These are phyloP conservation scores for Incumbomyces lentus DNA, from an alignment of 2,329 filamentous ascomycete genomes.

Conservation along the genomic window DNA sequence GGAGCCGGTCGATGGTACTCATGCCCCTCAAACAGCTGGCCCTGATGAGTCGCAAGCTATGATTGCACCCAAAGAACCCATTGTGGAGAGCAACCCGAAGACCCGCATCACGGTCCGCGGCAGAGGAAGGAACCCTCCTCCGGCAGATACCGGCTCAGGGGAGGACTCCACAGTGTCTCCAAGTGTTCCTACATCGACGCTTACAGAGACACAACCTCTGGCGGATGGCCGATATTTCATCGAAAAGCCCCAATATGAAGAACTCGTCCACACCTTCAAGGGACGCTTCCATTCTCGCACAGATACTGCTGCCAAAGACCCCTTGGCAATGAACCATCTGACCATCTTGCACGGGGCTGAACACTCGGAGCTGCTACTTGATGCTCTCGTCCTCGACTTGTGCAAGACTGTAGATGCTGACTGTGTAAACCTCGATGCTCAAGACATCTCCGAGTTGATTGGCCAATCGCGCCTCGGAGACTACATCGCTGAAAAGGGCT, in stretches of 20 bases:
- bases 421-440: constrained; percentile 34
- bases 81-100: neutral
- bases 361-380: constrained; percentile 45
- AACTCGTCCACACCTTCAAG: constrained; percentile 16
- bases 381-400: constrained; percentile 52
- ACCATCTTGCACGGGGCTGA: constrained; percentile 50
- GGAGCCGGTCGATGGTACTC: neutral
- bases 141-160: neutral
- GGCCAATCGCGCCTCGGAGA: constrained; percentile 7
- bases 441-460: constrained; percentile 36
- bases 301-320: constrained; percentile 27
- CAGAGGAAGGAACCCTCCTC: neutral
- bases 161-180: neutral
- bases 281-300: constrained; percentile 13
- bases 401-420: constrained; percentile 46
- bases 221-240: constrained; percentile 13
- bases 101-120: neutral
- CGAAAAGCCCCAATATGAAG: constrained; percentile 15
- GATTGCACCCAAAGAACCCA: neutral
- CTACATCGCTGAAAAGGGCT: constrained; percentile 8
- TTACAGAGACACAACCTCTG: neutral
- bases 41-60: neutral
- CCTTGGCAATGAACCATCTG: constrained; percentile 36
- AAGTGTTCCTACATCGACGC: neutral
- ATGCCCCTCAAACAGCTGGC: neutral